Base-by-base conservation (phyloP, 2,329 filamentous ascomycete species). In the Westerdykella ornata region DNA sequence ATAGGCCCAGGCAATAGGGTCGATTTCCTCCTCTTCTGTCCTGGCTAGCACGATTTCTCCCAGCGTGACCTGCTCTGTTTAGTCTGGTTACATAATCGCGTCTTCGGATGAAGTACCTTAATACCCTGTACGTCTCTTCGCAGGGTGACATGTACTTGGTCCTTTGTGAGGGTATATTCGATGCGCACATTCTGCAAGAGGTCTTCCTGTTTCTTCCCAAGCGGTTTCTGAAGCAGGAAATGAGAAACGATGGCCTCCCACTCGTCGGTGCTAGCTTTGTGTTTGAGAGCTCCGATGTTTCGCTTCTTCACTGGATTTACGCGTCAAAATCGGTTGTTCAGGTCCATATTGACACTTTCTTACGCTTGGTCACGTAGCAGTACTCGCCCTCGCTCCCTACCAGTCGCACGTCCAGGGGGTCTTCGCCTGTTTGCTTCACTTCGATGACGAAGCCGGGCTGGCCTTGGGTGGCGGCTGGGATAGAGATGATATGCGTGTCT, bases 1-100 rank as follows among this genome's bases (percentile, higher is more conserved):
- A 32, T 74, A 75, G 44, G 82, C 84, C 85, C 85, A 89, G 42
- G 84, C 78, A 46, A 84, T 83, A 3, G 82, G 68, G 41, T 80
- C 75, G 46, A 86, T 74, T 46, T 76, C 75, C 45, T 80, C 75
- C 33, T 77, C 73, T 28, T 73, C 71, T 43, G 77, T 72, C 49
- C 74, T 68, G 29, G 68, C 64, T 3, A 88, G 67, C 4, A 71
- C 68, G 45, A 89, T 73, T 16, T 75, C 68, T 26, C 85, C 85
- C n/a, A 88, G 73, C 73, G 78, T 81, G 16, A 64, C 51, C 59
- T 63, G 29, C 18, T 48, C 39, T 35, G 31, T 43, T 67, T 48
- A 58, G 47, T 29, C 15, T 17, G 28, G 35, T 17, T n/a, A 9
- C 12, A 11, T 7, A 9, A 29, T 29, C 2, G 35, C 33, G 31